These are phyloP conservation scores for Gossypium ekmanianum DNA, from an alignment of 345 rosid genomes.

Conservation along the genomic window DNA sequence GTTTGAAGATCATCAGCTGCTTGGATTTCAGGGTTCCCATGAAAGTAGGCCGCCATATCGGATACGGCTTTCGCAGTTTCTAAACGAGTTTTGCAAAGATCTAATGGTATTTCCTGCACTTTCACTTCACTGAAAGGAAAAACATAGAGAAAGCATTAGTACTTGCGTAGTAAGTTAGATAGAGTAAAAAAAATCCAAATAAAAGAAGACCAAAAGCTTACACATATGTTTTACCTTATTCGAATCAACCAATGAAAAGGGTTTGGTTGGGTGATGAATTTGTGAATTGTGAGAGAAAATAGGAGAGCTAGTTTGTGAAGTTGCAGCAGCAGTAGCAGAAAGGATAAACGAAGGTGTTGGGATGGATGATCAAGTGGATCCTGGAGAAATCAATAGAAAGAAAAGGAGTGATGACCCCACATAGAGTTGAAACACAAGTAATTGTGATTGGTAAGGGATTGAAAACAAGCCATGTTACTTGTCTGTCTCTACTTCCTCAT, in stretches of 20 bases:
- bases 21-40: conserved; percentile 75
- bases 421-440: not conserved
- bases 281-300: not conserved
- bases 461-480: conserved; percentile 5
- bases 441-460: conserved; percentile 6
- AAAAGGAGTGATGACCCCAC: conserved; percentile 8
- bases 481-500: not conserved
- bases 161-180: not conserved
- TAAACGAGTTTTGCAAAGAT: conserved; percentile 5
- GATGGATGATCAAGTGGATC: conserved; percentile 20
- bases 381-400: conserved; percentile 17
- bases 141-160: not conserved
- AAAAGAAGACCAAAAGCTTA: not conserved
- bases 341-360: not conserved
- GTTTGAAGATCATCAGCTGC: conserved; percentile 80
- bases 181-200: too few species aligned
- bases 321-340: not conserved
- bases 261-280: not conserved
- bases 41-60: conserved; percentile 79
- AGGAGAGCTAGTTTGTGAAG: not conserved
- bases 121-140: conserved; percentile 26
- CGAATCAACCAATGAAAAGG: conserved; percentile 25
- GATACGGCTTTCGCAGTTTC: not conserved
- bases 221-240: conserved; percentile 1
- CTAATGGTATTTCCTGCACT: conserved; percentile 4